Evolutionary conservation across 1,284 basidiomycete genomes (phyloP).

Genomic region (Malassezia vespertilionis): DNA sequence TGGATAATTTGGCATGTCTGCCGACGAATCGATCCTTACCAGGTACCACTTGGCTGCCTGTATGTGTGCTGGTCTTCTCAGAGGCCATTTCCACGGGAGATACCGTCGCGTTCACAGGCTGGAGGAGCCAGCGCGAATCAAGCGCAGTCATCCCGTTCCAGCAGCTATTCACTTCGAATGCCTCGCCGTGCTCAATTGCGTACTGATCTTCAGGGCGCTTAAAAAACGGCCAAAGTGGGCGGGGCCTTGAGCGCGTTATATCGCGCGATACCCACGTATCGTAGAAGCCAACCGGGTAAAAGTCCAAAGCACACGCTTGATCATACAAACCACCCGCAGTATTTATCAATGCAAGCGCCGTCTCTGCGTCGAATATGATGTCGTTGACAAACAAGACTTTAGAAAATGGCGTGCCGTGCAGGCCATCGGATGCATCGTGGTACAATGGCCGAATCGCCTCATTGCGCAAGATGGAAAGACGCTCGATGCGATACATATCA

Average conservation of each 20-base stretch:
- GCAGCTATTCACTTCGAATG: slow-evolving; percentile 54
- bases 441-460: slow-evolving; percentile 28
- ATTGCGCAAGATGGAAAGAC: slow-evolving; percentile 29
- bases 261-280: slow-evolving; percentile 48
- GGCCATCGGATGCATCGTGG: slow-evolving; percentile 12
- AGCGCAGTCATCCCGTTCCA: slow-evolving; percentile 58
- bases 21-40: too few species aligned
- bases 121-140: slow-evolving; percentile 50
- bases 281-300: slow-evolving; percentile 51
- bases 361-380: slow-evolving; percentile 18
- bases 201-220: slow-evolving; percentile 48
- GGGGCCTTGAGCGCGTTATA: slow-evolving; percentile 42
- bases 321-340: slow-evolving; percentile 53
- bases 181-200: slow-evolving; percentile 44
- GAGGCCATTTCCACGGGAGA: too few species aligned
- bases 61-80: too few species aligned
- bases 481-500: slow-evolving; percentile 20
- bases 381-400: slow-evolving; percentile 39
- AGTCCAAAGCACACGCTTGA: slow-evolving; percentile 56
- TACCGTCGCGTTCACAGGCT: too few species aligned
- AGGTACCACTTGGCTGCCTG: too few species aligned
- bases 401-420: slow-evolving; percentile 11
- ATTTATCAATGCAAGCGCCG: slow-evolving; percentile 51
- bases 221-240: slow-evolving; percentile 55
- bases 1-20: too few species aligned